Conservation (phyloP, 2,329 filamentous ascomycete species). For the Botrytis fabae region DNA sequence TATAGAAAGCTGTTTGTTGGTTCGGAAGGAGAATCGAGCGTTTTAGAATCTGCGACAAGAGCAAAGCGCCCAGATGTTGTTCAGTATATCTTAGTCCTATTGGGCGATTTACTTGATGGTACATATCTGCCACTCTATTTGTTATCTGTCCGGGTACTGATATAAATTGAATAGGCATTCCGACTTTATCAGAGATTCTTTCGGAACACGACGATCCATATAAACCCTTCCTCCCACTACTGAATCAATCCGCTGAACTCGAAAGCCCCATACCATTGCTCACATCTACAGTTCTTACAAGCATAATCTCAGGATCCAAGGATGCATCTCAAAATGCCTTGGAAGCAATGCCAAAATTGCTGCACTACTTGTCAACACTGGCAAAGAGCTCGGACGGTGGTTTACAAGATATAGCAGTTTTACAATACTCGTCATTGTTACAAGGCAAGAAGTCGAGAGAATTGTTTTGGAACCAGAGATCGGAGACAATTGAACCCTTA, state of each 20-base stretch:
- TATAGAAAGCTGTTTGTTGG: slow-evolving; percentile 83
- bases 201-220: slow-evolving; percentile 76
- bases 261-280: slow-evolving; percentile 86
- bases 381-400: slow-evolving; percentile 84
- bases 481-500: slow-evolving; percentile 80
- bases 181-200: slow-evolving; percentile 73
- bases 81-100: slow-evolving; percentile 89
- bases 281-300: slow-evolving; percentile 82
- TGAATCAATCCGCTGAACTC: slow-evolving; percentile 63
- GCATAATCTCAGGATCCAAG: slow-evolving; percentile 67
- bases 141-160: slow-evolving; percentile 19
- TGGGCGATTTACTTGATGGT: slow-evolving; percentile 87
- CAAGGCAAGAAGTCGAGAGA: slow-evolving; percentile 71
- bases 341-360: slow-evolving; percentile 72
- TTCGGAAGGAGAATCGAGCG: slow-evolving; percentile 64
- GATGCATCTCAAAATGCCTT: slow-evolving; percentile 62
- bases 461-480: slow-evolving; percentile 88
- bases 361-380: slow-evolving; percentile 81
- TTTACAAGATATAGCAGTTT: slow-evolving; percentile 92
- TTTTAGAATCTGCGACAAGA: slow-evolving; percentile 71
- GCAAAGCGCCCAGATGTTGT: slow-evolving; percentile 86
- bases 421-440: slow-evolving; percentile 83
- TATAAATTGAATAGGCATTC: slow-evolving; percentile 62
- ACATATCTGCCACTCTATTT: slow-evolving; percentile 31
- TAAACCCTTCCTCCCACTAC: slow-evolving; percentile 78